These are phyloP conservation scores for Draba incana DNA, from an alignment of 345 rosid species.

Conservation along the genomic window DNA sequence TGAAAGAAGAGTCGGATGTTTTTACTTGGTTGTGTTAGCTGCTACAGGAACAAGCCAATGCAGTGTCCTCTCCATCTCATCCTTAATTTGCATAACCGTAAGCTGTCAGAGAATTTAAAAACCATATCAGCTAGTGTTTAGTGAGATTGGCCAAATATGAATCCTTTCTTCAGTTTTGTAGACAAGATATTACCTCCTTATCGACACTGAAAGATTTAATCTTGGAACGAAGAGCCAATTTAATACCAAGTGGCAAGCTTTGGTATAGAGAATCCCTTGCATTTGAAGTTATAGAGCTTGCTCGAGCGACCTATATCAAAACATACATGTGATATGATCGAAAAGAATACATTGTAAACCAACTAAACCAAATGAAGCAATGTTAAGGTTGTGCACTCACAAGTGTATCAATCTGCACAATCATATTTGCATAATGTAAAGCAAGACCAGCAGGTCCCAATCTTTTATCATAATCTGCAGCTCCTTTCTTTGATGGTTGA, in stretches of 20 bases:
- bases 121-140: constrained; percentile 11
- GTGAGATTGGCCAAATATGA: constrained; percentile 8
- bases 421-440: constrained; percentile 78
- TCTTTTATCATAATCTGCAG: constrained; percentile 46
- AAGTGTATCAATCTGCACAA: constrained; percentile 76
- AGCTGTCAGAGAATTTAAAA: constrained; percentile 54
- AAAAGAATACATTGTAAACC: constrained; percentile 15
- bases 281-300: constrained; percentile 83
- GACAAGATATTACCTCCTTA: constrained; percentile 54
- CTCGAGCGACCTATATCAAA: constrained; percentile 64
- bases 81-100: constrained; percentile 72
- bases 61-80: constrained; percentile 95
- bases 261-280: constrained; percentile 86
- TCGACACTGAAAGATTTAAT: constrained; percentile 60
- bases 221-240: constrained; percentile 69
- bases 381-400: constrained; percentile 52
- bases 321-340: constrained; percentile 19
- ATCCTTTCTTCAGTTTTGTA: constrained; percentile 10
- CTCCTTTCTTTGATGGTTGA: constrained; percentile 40
- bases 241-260: constrained; percentile 75
- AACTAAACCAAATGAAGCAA: constrained; percentile 31
- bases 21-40: constrained; percentile 86
- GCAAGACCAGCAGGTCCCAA: constrained; percentile 89
- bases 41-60: constrained; percentile 98
- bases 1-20: constrained; percentile 11